Conservation (phyloP, 2,329 filamentous ascomycete genomes). For the Monilinia aucupariae region DNA sequence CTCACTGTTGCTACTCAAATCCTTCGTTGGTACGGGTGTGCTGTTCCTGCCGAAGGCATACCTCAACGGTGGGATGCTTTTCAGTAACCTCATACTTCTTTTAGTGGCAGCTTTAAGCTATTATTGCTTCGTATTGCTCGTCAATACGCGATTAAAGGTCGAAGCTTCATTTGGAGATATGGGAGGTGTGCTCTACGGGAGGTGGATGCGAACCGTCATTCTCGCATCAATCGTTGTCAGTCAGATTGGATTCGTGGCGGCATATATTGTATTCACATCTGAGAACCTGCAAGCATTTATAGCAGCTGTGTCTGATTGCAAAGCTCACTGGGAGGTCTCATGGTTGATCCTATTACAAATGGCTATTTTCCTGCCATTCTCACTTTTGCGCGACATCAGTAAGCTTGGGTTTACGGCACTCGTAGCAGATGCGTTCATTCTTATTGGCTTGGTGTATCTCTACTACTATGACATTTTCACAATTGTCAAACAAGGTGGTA, state of each 20-base stretch:
- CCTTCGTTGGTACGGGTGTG: slow-evolving; percentile 94
- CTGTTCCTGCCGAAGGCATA: slow-evolving; percentile 90
- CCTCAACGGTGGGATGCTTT: slow-evolving; percentile 94
- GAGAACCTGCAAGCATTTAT: slow-evolving; percentile 95
- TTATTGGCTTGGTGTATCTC: slow-evolving; percentile 85
- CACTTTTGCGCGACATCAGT: slow-evolving; percentile 90
- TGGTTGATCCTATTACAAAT: slow-evolving; percentile 92
- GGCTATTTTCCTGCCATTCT: slow-evolving; percentile 90
- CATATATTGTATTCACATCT: slow-evolving; percentile 94
- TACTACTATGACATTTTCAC: slow-evolving; percentile 94
- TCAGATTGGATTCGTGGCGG: slow-evolving; percentile 89
- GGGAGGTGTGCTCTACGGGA: slow-evolving; percentile 84
- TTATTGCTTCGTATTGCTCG: slow-evolving; percentile 93
- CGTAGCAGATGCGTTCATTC: slow-evolving; percentile 88
- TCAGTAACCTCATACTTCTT: slow-evolving; percentile 88
- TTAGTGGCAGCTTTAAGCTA: slow-evolving; percentile 82
- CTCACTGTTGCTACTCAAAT: slow-evolving; percentile 83
- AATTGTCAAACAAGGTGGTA: slow-evolving; percentile 63
- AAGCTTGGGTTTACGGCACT: slow-evolving; percentile 94
- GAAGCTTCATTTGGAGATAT: slow-evolving; percentile 98
- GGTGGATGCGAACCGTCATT: slow-evolving; percentile 82
- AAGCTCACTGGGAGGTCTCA: slow-evolving; percentile 77
- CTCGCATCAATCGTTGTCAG: slow-evolving; percentile 89
- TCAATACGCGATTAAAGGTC: slow-evolving; percentile 76
- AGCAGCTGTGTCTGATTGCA: slow-evolving; percentile 82